These are phyloP conservation scores for Pyrrhoderma lamaoense DNA, from an alignment of 1,284 basidiomycete genomes.

Conservation along the genomic window DNA sequence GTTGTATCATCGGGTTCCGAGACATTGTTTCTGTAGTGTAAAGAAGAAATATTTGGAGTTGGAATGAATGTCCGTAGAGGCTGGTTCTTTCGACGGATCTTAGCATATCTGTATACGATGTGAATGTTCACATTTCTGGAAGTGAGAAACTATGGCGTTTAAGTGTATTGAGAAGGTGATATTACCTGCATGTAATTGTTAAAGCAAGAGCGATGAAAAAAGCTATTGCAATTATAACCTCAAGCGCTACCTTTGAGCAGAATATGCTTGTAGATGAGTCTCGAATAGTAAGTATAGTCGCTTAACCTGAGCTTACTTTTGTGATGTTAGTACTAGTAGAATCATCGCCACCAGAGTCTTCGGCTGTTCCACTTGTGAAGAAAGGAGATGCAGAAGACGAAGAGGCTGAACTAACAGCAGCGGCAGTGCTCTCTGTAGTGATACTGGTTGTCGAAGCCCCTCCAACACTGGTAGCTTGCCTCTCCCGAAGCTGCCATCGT, in stretches of 20 bases:
- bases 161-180: too few species aligned
- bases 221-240: slow-evolving; percentile 15
- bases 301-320: too few species aligned
- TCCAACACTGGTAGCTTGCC: too few species aligned
- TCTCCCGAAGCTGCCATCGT: too few species aligned
- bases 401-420: not conserved
- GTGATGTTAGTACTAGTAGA: not conserved
- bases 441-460: too few species aligned
- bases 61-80: slow-evolving; percentile 8
- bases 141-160: too few species aligned
- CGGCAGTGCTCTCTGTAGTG: not conserved
- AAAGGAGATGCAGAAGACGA: slow-evolving; percentile 7
- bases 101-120: slow-evolving; percentile 4
- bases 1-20: not conserved
- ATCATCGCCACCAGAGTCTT: not conserved
- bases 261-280: not conserved
- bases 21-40: not conserved
- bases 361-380: slow-evolving; percentile 6
- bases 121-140: too few species aligned
- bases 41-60: not conserved
- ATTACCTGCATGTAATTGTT: slow-evolving; percentile 12
- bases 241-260: slow-evolving; percentile 12
- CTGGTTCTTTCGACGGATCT: slow-evolving; percentile 6
- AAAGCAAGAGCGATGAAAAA: slow-evolving; percentile 7
- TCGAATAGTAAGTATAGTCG: not conserved